Evolutionary conservation across 2,329 filamentous ascomycete genomes (phyloP), one percentile per base, ranked within the genome.

Genomic region (Cladorrhinum sp.): DNA sequence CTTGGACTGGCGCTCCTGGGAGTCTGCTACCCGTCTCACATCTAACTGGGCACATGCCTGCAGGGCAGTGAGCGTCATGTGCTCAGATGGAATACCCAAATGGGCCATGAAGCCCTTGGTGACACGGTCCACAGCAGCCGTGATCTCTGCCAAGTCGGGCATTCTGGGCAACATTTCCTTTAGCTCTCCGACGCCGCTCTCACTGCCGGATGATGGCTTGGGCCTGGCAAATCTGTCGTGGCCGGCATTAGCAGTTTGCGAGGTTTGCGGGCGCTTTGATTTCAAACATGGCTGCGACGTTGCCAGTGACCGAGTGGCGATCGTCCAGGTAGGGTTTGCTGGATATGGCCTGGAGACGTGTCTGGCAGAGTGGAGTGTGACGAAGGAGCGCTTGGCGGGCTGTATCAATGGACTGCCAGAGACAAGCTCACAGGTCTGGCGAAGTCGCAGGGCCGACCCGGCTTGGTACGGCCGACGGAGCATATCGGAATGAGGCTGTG

Each of bases 1-100:
- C 71, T 68, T 72, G 71, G 45, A 76, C 66, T 78, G 75, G 23
- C 77, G 76, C 57, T 78, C 75, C 13, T 79, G 73, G 9, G 74
- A 71, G n/a, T 68, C 66, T 50, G 67, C 65, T 61, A 66, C 64
- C 55, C 68, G 62, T 54, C 70, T 64, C 20, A 75, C 73, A 18
- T 79, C 79, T 22, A 77, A 78, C 58, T 73, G 75, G 55, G 76
- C 74, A 66, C 78, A 80, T 22, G 77, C 74, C 50, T 76, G 75
- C 62, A 83, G 73, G 5, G 79, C 78, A 2, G 74, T 73, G 7
- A 73, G 69, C 2, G 79, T 79, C 59, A 78, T 71, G 57, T 76
- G 69, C 62, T 78, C 74, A 1, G 76, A 71, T 0, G 80, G 80
- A 29, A 82, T 77, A 45, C 76, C 77, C 53, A 76, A 72, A 10